Base-by-base conservation (phyloP, 225 moss, liverwort and hornwort genomes). In the Pseudisothecium myosuroides region DNA sequence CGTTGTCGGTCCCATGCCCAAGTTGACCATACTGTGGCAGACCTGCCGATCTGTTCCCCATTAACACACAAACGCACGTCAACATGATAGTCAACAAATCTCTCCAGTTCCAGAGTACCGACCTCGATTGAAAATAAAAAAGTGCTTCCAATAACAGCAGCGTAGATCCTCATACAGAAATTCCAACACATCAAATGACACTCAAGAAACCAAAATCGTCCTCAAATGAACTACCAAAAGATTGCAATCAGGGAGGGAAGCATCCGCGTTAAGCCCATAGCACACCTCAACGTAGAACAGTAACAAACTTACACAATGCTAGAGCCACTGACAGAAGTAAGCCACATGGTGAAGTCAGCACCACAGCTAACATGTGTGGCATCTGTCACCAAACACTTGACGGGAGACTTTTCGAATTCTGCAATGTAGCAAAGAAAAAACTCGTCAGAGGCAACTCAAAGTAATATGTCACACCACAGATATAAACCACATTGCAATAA, bases 1-100 rank as follows among this genome's bases (percentile, higher is more conserved):
- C 98, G 80, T 98, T 96, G 91, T 98, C 98, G 69, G 98, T 98
- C 90, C 98, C 98, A 95, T 98, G 98, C 76, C 98, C 98, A 92
- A 98, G 98, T 91, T 98, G 98, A 45, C 98, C 98, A 88, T 96
- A 98, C 89, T 98, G 98, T 54, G 98, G 98, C 88, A 97, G 94
- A 87, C 98, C 98, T 84, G 96, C 96, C 64, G 98, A 96, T 87
- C 98, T 98, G 93, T 65, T 85, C 79, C 84, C 28, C 81, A 78
- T 56, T 41, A 76, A 84, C 32, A 88, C 28, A 90, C 71, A 87
- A 72, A 50, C 61, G 76, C n/a, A 87, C 37, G 73, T 85, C 18
- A 82, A 77, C 76, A 85, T 71, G 31, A 19, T 23, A 27, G 45
- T 50, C 86, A 90, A 78, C 83, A 26, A 72, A 34, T 31, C 49